Conservation (phyloP, 1,139 yeast species). For the Pichia sp. region DNA sequence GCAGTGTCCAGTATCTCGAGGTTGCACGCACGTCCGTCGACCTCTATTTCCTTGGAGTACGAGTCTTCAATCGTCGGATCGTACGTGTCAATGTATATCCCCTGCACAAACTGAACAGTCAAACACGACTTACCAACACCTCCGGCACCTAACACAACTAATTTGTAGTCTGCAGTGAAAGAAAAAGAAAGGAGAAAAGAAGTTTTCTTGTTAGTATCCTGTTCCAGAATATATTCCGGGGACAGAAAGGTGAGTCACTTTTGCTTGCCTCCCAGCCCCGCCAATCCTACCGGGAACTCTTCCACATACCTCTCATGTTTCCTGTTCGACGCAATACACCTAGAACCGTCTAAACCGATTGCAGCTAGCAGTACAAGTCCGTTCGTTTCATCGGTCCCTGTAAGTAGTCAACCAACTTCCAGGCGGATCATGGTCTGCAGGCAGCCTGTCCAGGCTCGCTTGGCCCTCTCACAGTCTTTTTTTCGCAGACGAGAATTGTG, state of each 20-base stretch:
- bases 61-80: constrained; percentile 98
- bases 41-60: constrained; percentile 84
- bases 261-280: too few species aligned
- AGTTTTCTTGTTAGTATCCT: constrained; percentile 9
- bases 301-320: constrained; percentile 16
- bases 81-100: constrained; percentile 90
- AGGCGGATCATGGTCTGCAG: background rate
- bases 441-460: background rate
- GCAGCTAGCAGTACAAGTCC: too few species aligned
- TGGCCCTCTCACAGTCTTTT: background rate
- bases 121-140: constrained; percentile 97
- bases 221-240: background rate
- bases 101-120: constrained; percentile 86
- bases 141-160: constrained; percentile 96
- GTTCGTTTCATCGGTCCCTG: too few species aligned
- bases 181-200: background rate
- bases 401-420: background rate
- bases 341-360: too few species aligned
- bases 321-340: background rate
- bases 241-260: background rate
- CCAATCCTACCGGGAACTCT: background rate
- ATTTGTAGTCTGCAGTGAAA: constrained; percentile 57
- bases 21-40: constrained; percentile 88
- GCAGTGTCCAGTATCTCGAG: constrained; percentile 95
- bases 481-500: background rate